phyloP scores from a whole-genome alignment of 75 land plant species.

The Pinus tabuliformis region DNA sequence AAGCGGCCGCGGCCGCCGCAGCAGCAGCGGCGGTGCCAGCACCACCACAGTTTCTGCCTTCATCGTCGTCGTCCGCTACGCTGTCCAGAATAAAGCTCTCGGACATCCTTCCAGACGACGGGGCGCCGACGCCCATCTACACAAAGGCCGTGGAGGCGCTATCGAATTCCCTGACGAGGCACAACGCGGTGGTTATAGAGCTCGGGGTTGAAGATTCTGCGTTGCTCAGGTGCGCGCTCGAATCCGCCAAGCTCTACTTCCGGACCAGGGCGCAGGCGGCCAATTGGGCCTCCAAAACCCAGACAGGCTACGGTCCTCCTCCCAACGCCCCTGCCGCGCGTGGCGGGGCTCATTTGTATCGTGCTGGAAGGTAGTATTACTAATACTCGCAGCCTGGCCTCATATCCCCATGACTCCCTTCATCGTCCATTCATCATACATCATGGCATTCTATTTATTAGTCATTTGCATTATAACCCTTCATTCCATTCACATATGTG shows the following conservation, averaged over 20 bases:
- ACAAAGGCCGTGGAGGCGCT: slow-evolving; percentile 70
- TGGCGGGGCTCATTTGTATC: slow-evolving; percentile 54
- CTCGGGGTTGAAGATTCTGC: slow-evolving; percentile 61
- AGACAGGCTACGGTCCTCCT: slow-evolving; percentile 17
- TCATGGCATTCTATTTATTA: not conserved
- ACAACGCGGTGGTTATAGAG: slow-evolving; percentile 82
- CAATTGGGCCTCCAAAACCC: slow-evolving; percentile 7
- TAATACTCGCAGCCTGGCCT: not conserved
- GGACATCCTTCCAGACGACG: slow-evolving; percentile 76
- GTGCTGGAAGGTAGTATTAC: slow-evolving; percentile 80
- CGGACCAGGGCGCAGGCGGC: slow-evolving; percentile 31
- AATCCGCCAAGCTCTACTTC: slow-evolving; percentile 75
- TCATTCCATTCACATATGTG: not conserved
- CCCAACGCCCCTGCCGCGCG: slow-evolving; percentile 21
- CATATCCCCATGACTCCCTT: too few relatives aligned
- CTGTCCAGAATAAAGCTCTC: slow-evolving; percentile 58
- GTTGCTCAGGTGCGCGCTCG: slow-evolving; percentile 66
- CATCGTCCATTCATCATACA: not conserved
- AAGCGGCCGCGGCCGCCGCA: not conserved
- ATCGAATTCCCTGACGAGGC: slow-evolving; percentile 55
- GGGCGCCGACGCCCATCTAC: slow-evolving; percentile 62
- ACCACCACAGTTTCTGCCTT: not conserved
- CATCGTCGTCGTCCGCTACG: not conserved
- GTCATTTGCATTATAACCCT: not conserved
- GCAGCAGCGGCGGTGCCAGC: not conserved